These are phyloP conservation scores for Chaetomium fimeti DNA, from an alignment of 495 filamentous ascomycete species.

Conservation along the genomic window DNA sequence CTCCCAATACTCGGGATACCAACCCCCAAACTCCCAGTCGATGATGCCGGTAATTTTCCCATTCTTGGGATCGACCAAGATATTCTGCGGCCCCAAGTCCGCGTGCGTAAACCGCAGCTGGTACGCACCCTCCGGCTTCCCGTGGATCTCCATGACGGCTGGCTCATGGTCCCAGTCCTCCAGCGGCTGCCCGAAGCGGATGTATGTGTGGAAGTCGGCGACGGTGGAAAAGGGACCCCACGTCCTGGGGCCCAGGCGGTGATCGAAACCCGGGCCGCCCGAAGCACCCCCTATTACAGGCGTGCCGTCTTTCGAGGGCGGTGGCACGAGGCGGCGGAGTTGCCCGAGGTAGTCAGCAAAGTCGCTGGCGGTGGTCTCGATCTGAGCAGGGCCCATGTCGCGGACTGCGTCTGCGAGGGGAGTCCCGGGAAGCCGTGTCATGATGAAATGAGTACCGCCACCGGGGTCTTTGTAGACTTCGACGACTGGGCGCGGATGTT, in stretches of 20 bases:
- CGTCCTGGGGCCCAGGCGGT: neutral
- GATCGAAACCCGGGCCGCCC: neutral
- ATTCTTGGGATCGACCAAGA: neutral
- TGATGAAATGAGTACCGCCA: slow-evolving; percentile 11
- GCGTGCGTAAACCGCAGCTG: slow-evolving; percentile 6
- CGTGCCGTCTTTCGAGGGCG: neutral
- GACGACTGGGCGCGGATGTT: neutral
- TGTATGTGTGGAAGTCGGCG: slow-evolving; percentile 10
- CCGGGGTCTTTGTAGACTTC: slow-evolving; percentile 9
- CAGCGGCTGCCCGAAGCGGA: slow-evolving; percentile 10
- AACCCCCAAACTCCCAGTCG: slow-evolving; percentile 19
- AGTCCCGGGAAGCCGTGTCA: slow-evolving; percentile 4
- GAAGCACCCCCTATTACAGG: slow-evolving; percentile 1
- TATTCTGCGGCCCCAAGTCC: slow-evolving; percentile 5
- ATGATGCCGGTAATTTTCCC: slow-evolving; percentile 12
- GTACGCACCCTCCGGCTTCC: neutral
- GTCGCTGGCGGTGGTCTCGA: neutral
- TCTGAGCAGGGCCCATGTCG: neutral
- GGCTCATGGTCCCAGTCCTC: slow-evolving; percentile 5
- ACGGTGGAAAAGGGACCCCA: slow-evolving; percentile 11
- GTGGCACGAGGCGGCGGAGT: slow-evolving; percentile 4
- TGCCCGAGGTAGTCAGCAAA: slow-evolving; percentile 8
- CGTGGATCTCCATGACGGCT: neutral
- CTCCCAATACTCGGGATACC: slow-evolving; percentile 20
- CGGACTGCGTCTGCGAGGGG: neutral